phyloP scores from a whole-genome alignment of 257 asterid genomes.

The Plectranthus barbatus region DNA sequence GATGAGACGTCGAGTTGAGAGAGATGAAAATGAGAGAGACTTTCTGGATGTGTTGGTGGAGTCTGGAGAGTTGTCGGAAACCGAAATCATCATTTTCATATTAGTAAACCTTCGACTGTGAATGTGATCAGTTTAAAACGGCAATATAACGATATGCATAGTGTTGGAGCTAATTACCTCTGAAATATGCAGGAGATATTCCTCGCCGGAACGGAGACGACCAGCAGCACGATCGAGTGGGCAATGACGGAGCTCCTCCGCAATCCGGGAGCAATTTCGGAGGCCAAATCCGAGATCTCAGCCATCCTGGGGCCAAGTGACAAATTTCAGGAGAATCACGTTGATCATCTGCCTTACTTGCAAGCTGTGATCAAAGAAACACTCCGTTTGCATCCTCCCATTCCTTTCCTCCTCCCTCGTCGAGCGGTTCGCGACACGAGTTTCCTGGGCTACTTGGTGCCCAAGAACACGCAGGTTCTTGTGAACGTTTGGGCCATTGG shows the following conservation, averaged over 20 bases:
- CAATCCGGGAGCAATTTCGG: conserved; percentile 22
- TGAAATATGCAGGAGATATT: conserved; percentile 27
- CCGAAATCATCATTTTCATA: conserved; percentile 35
- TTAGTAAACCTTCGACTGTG: conserved; percentile 23
- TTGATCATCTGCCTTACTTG: conserved; percentile 29
- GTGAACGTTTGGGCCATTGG: conserved; percentile 50
- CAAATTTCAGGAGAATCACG: conserved; percentile 29
- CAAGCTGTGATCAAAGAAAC: conserved; percentile 51
- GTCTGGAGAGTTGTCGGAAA: conserved; percentile 33
- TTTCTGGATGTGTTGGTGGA: conserved; percentile 51
- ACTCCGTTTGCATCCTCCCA: conserved; percentile 38
- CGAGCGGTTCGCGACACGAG: conserved; percentile 23
- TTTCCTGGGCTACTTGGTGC: conserved; percentile 35
- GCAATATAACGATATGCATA: too few relatives aligned
- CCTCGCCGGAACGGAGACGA: conserved; percentile 42
- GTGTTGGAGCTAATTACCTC: too few relatives aligned
- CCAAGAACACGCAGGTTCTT: conserved; percentile 32
- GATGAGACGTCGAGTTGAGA: not conserved
- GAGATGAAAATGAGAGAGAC: conserved; percentile 14
- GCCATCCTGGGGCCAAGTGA: not conserved
- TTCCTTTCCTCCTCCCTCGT: conserved; percentile 37
- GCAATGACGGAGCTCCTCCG: conserved; percentile 40
- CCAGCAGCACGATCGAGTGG: conserved; percentile 37
- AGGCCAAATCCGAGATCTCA: conserved; percentile 29
- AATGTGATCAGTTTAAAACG: too few relatives aligned